Evolutionary conservation across 306 rosid species (phyloP).

Genomic region (Castanea sativa): DNA sequence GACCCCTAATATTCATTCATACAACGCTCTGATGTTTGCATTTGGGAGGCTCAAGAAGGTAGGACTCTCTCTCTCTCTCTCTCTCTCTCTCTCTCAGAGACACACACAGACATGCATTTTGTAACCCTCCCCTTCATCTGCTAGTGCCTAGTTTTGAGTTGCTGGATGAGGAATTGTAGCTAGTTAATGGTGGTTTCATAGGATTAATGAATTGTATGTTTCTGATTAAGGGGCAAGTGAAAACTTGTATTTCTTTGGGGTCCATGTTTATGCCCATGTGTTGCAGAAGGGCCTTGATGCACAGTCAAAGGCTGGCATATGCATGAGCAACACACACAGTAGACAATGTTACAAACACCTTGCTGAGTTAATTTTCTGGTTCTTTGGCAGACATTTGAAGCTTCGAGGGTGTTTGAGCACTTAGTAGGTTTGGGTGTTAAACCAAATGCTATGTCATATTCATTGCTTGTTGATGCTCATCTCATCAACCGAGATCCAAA

Average conservation of each 20-base stretch:
- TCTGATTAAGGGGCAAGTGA: background rate
- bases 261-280: background rate
- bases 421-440: constrained; percentile 67
- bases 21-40: constrained; percentile 76
- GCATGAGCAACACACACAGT: background rate
- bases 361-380: constrained; percentile 15
- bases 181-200: background rate
- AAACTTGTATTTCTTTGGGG: constrained; percentile 2
- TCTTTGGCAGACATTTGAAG: constrained; percentile 70
- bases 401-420: constrained; percentile 83
- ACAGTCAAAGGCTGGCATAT: background rate
- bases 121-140: constrained; percentile 5
- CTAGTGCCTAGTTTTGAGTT: background rate
- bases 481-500: constrained; percentile 75
- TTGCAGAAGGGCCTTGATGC: background rate
- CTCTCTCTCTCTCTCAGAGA: background rate
- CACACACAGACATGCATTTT: background rate
- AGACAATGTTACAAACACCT: background rate
- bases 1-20: constrained; percentile 88
- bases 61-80: background rate
- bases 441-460: constrained; percentile 83
- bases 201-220: background rate
- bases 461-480: constrained; percentile 80
- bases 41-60: constrained; percentile 95
- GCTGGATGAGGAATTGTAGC: background rate